Conservation (phyloP, 1,284 basidiomycete species). For the Athelia sp. region DNA sequence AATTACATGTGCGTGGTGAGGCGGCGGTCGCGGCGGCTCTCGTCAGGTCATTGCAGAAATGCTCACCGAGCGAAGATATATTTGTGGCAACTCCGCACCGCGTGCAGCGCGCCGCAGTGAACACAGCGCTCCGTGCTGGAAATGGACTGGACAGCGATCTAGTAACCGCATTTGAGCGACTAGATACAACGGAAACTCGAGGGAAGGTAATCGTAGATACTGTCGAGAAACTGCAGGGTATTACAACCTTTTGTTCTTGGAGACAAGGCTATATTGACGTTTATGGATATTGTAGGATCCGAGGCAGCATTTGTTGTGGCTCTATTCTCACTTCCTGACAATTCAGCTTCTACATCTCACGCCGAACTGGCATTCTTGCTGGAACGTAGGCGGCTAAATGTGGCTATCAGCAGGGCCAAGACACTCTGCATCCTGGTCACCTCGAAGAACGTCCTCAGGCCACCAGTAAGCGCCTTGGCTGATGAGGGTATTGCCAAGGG, state of each 20-base stretch:
- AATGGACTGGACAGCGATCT: conserved; percentile 7
- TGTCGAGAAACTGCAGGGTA: conserved; percentile 43
- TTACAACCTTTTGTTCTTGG: too few relatives aligned
- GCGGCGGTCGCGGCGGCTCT: conserved; percentile 40
- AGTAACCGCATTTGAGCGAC: conserved; percentile 5
- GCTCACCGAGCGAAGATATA: conserved; percentile 36
- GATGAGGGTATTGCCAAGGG: conserved; percentile 39
- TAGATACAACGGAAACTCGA: conserved; percentile 3
- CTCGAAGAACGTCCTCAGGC: conserved; percentile 36
- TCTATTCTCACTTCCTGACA: conserved; percentile 39
- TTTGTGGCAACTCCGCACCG: conserved; percentile 47
- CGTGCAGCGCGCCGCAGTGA: conserved; percentile 43
- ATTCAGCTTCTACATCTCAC: conserved; percentile 18
- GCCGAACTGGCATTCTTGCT: conserved; percentile 36
- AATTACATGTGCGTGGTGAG: conserved; percentile 39
- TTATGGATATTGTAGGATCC: conserved; percentile 28
- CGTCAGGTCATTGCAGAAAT: conserved; percentile 30
- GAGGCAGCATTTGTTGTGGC: conserved; percentile 48
- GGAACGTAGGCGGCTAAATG: conserved; percentile 41
- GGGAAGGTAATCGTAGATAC: conserved; percentile 39
- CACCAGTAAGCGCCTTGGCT: conserved; percentile 34
- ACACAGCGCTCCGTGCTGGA: conserved; percentile 24
- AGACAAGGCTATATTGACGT: neutral
- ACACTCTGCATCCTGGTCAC: conserved; percentile 41
- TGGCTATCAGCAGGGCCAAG: conserved; percentile 46